Base-by-base conservation (phyloP, 306 rosid genomes). In the Malus orientalis region DNA sequence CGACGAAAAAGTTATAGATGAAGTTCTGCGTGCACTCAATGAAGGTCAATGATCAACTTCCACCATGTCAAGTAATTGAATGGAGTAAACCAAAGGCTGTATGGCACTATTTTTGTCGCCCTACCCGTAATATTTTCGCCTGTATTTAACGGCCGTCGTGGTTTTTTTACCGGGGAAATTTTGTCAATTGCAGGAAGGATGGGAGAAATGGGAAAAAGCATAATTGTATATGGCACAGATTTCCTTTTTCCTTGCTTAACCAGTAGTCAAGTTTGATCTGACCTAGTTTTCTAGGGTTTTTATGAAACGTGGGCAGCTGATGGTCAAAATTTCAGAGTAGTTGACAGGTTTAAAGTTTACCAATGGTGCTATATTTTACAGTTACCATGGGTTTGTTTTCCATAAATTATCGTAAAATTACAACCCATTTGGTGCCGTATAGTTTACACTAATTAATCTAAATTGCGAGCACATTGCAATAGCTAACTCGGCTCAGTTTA, bases 41-140 rank as follows among this genome's bases (percentile, higher is more conserved):
- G 69, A 49, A 33, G 78, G 65, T 38, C 59, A 45, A 10, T 72
- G 81, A 65, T 75, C 20, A 33, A 32, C 68, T 57, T 40, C 58
- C 44, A 60, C 64, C 32, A 8, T 69, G 69, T 11, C 63, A 11
- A 80, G 42, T 47, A 42, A 1, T 27, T 44, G 44, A 36, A 32
- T 6, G 74, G 47, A 75, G 59, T 75, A 16, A 53, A 73, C 51
- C 19, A 4, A 23, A 14, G 54, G 16, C n/a, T 20, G 60, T 49
- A 14, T n/a, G 40, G 57, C 44, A 27, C 15, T 14, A 36, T 47
- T 16, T 36, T 14, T 14, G 27, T 15, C 5, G 67, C 36, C 71
- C 69, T 67, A 15, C 67, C 57, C 29, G 45, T 51, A 5, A 57
- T 45, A n/a, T 33, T 27, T 74, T 61, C 47, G 18, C 73, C 45